Conservation (phyloP, 495 filamentous ascomycete genomes). For the Penicilliopsis zonata region DNA sequence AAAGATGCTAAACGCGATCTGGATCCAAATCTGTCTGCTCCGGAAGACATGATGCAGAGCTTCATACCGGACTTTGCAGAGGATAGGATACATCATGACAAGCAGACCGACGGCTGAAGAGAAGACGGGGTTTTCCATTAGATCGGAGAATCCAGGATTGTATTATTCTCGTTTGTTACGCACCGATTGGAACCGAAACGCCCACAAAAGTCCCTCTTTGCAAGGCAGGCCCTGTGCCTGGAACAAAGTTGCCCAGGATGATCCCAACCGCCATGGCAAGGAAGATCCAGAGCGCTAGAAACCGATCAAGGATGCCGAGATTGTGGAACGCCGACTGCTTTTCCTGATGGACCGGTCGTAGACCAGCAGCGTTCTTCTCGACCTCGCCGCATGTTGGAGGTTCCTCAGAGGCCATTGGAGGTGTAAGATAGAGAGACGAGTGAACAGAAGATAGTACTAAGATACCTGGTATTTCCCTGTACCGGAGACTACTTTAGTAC, state of each 20-base stretch:
- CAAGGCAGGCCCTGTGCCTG: slow-evolving; percentile 45
- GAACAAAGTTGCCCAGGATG: slow-evolving; percentile 70
- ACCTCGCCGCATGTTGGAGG: too few species aligned
- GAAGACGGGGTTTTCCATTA: background rate
- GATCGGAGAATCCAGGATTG: too few species aligned
- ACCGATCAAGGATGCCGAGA: slow-evolving; percentile 60
- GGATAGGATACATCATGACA: slow-evolving; percentile 78
- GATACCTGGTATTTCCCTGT: too few species aligned
- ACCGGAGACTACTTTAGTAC: too few species aligned
- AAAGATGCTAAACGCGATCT: slow-evolving; percentile 56
- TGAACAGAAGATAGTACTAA: too few species aligned
- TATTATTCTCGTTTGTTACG: too few species aligned
- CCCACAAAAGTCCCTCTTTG: slow-evolving; percentile 62
- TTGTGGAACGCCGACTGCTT: slow-evolving; percentile 31
- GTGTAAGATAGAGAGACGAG: too few species aligned
- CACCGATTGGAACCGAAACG: slow-evolving; percentile 74
- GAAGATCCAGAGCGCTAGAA: slow-evolving; percentile 78
- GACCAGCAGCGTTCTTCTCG: background rate
- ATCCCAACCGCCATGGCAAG: slow-evolving; percentile 77
- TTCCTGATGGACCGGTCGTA: background rate
- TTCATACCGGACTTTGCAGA: slow-evolving; percentile 75
- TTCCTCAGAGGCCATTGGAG: too few species aligned
- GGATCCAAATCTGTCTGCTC: slow-evolving; percentile 49
- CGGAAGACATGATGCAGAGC: slow-evolving; percentile 49
- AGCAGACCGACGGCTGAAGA: slow-evolving; percentile 52